These are phyloP conservation scores for Teunomyces atbi DNA, from an alignment of 805 yeast species.

Conservation along the genomic window DNA sequence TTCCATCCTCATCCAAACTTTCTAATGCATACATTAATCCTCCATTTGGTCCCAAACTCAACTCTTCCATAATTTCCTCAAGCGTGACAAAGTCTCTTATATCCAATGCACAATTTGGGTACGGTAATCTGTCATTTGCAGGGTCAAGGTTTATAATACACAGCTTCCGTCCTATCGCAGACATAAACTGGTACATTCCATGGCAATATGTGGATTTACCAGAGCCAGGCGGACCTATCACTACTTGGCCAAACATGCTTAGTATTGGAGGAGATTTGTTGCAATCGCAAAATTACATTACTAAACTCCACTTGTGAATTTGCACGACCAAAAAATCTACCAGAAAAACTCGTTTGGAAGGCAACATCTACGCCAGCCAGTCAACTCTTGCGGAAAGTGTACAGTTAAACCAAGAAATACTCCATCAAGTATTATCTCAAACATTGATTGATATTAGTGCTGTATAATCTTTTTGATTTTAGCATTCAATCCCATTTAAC, in stretches of 20 bases:
- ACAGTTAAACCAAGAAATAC: not conserved
- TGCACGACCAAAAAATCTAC: conserved; percentile 1
- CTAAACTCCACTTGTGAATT: not conserved
- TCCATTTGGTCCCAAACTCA: conserved; percentile 82
- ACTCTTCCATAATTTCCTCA: conserved; percentile 75
- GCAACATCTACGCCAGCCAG: not conserved
- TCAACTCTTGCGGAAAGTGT: not conserved
- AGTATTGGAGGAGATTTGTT: not conserved
- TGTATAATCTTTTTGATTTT: not conserved
- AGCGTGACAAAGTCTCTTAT: conserved; percentile 73
- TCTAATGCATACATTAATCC: conserved; percentile 85
- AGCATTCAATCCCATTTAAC: not conserved
- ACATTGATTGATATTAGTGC: not conserved
- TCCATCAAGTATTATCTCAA: not conserved
- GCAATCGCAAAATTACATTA: conserved; percentile 1
- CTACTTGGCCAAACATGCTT: conserved; percentile 76
- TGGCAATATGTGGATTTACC: conserved; percentile 95
- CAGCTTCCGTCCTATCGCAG: conserved; percentile 89
- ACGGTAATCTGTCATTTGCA: conserved; percentile 71
- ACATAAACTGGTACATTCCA: conserved; percentile 89
- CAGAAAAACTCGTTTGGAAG: conserved; percentile 2
- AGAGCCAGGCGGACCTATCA: conserved; percentile 97
- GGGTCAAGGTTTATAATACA: conserved; percentile 90
- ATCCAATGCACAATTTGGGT: conserved; percentile 68
- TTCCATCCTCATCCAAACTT: conserved; percentile 40